phyloP scores from a whole-genome alignment of 139 green algal species.

The Chara braunii region DNA sequence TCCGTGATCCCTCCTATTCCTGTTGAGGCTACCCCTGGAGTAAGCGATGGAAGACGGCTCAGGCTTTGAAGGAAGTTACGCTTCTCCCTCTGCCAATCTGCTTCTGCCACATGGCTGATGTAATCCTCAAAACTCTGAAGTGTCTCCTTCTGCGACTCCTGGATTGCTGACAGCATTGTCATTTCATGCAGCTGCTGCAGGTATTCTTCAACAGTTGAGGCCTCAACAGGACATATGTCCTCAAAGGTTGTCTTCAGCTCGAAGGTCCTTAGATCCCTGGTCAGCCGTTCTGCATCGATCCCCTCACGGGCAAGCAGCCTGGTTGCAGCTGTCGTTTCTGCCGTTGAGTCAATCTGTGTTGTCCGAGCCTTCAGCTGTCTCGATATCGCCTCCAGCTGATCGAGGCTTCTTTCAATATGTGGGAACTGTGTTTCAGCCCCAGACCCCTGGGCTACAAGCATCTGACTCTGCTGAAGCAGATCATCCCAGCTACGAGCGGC shows the following conservation, averaged over 20 bases:
- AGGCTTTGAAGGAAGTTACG: slow-evolving; percentile 26
- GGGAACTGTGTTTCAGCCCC: slow-evolving; percentile 13
- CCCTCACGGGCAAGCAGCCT: slow-evolving; percentile 34
- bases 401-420: slow-evolving; percentile 13
- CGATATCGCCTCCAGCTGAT: slow-evolving; percentile 29
- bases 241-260: slow-evolving; percentile 44
- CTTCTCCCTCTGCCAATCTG: slow-evolving; percentile 22
- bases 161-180: slow-evolving; percentile 11
- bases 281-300: slow-evolving; percentile 35
- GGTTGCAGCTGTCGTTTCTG: slow-evolving; percentile 28
- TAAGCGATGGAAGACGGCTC: neutral
- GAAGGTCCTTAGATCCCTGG: slow-evolving; percentile 24
- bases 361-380: slow-evolving; percentile 20
- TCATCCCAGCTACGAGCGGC: slow-evolving; percentile 6
- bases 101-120: slow-evolving; percentile 28
- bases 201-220: slow-evolving; percentile 33
- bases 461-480: slow-evolving; percentile 20
- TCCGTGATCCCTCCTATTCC: no score
- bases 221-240: slow-evolving; percentile 34
- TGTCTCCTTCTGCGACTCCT: slow-evolving; percentile 9
- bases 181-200: slow-evolving; percentile 34
- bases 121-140: slow-evolving; percentile 10
- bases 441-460: slow-evolving; percentile 5
- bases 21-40: no score
- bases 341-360: slow-evolving; percentile 1